Evolutionary conservation across 306 rosid genomes (phyloP).

Genomic region (Cicer pinnatifidum): DNA sequence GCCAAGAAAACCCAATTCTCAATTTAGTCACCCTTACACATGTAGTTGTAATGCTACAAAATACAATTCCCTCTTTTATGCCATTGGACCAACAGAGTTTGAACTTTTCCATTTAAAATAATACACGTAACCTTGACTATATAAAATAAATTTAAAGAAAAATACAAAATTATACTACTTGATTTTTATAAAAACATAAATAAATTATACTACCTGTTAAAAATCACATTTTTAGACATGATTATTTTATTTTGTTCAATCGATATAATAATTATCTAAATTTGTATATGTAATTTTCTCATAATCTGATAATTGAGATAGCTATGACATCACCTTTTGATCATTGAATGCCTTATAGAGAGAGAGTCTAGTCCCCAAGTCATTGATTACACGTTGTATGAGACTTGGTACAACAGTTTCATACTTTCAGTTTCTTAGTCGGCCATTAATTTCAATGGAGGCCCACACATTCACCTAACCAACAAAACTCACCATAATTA

Average conservation of each 20-base stretch:
- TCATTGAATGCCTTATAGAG: slow-evolving; percentile 31
- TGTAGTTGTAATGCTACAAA: not conserved
- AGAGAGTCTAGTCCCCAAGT: slow-evolving; percentile 35
- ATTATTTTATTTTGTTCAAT: not conserved
- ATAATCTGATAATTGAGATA: not conserved
- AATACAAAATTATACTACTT: not conserved
- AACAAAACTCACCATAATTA: slow-evolving; percentile 27
- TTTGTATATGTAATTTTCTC: slow-evolving; percentile 10
- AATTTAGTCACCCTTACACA: slow-evolving; percentile 14
- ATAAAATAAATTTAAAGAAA: not conserved
- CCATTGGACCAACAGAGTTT: not conserved
- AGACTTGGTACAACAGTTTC: slow-evolving; percentile 45
- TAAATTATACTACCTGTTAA: not conserved
- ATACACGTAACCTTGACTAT: not conserved
- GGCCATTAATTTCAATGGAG: slow-evolving; percentile 58
- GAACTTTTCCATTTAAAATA: slow-evolving; percentile 3
- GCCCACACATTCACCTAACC: slow-evolving; percentile 62
- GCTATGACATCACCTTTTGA: slow-evolving; percentile 19
- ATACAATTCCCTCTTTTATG: not conserved
- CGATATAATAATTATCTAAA: not conserved
- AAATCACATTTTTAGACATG: not conserved
- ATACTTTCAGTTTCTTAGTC: slow-evolving; percentile 54
- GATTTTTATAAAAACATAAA: too few species aligned
- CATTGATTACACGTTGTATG: slow-evolving; percentile 37
- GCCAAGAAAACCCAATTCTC: slow-evolving; percentile 2